Percentiles rank a stretch among this genome's conserved stretches.
Conservation (phyloP, 1,284 basidiomycete species). For the Cryptococcus sp. region DNA sequence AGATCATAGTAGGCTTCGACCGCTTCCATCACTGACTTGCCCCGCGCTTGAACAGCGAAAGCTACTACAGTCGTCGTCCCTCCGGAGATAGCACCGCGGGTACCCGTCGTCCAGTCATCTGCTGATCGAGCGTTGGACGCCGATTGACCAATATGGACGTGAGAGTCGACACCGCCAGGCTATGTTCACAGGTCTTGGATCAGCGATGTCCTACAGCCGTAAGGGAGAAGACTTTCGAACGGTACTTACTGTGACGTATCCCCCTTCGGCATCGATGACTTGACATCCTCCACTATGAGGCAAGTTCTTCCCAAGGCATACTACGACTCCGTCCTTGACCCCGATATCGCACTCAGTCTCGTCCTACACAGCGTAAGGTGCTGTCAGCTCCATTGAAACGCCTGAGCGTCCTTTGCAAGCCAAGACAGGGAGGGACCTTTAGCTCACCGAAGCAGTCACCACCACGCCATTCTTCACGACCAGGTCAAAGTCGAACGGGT, state of each 20-base stretch:
- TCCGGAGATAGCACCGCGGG: slow-evolving; percentile 4
- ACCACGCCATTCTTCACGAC: slow-evolving; percentile 23
- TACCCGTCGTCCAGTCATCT: slow-evolving; percentile 7
- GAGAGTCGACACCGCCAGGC: slow-evolving; percentile 11
- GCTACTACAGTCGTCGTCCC: slow-evolving; percentile 20
- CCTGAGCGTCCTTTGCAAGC: too few species aligned
- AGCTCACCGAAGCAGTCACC: slow-evolving; percentile 19
- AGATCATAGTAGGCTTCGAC: slow-evolving; percentile 37
- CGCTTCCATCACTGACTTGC: slow-evolving; percentile 26
- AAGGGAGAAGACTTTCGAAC: background rate
- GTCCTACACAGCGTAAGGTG: slow-evolving; percentile 10
- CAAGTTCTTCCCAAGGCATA: slow-evolving; percentile 19
- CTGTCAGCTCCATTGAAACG: background rate
- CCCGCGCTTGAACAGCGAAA: slow-evolving; percentile 30
- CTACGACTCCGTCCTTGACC: slow-evolving; percentile 31
- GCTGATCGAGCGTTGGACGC: slow-evolving; percentile 6
- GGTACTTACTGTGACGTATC: slow-evolving; percentile 28
- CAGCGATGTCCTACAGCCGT: background rate
- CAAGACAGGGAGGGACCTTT: too few species aligned
- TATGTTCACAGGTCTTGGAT: background rate
- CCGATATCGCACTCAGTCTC: slow-evolving; percentile 29
- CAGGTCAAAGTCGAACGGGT: slow-evolving; percentile 19
- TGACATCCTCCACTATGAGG: slow-evolving; percentile 13
- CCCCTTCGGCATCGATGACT: slow-evolving; percentile 36
- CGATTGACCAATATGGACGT: slow-evolving; percentile 10